These are phyloP conservation scores for Persicaria tinctoria DNA, from an alignment of 148 eudicot species.

Conservation along the genomic window DNA sequence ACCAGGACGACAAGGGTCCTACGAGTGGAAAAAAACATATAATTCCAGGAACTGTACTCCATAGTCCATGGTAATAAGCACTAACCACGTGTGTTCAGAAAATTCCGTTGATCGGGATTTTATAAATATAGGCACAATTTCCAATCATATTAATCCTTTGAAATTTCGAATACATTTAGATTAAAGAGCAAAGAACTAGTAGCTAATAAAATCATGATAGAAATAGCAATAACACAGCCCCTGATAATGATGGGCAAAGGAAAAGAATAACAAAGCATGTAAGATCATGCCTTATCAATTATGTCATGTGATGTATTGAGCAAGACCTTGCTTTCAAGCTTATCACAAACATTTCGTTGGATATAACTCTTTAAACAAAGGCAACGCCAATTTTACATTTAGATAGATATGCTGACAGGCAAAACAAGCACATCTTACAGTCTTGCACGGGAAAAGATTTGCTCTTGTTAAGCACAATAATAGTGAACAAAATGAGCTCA, in stretches of 20 bases:
- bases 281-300: not conserved
- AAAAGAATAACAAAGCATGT: not conserved
- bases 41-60: not conserved
- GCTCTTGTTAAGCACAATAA: constrained; percentile 24
- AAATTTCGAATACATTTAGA: too few species aligned
- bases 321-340: not conserved
- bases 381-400: not conserved
- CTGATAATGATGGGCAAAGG: not conserved
- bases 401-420: not conserved
- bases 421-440: not conserved
- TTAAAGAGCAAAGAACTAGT: not conserved
- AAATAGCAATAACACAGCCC: not conserved
- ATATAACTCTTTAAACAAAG: not conserved
- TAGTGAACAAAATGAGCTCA: constrained; percentile 53
- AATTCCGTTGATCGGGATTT: not conserved
- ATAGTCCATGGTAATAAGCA: not conserved
- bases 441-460: not conserved
- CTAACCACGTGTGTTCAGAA: not conserved
- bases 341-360: not conserved
- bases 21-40: constrained; percentile 2
- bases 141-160: not conserved
- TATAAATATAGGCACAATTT: not conserved
- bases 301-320: not conserved
- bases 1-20: constrained; percentile 49
- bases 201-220: not conserved